Conservation (phyloP, 345 rosid genomes). For the Hypericum androsaemum region DNA sequence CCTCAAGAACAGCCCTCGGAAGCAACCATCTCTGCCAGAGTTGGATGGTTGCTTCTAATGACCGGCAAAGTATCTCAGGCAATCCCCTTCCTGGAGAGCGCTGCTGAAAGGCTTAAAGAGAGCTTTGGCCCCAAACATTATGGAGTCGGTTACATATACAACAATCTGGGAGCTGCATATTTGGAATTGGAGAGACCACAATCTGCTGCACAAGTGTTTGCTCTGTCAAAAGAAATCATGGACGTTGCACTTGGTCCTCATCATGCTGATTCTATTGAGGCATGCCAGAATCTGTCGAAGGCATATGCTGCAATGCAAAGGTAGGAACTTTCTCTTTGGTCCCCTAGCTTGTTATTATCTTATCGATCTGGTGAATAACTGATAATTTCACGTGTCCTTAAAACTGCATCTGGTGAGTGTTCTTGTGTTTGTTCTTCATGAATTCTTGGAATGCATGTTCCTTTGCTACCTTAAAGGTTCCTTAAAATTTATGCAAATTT, state of each 20-base stretch:
- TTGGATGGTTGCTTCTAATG: conserved; percentile 84
- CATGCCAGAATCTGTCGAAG: conserved; percentile 88
- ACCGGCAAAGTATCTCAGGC: conserved; percentile 73
- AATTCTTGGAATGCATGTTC: no score
- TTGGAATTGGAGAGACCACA: conserved; percentile 84
- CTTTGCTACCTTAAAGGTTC: no score
- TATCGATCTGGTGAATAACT: neutral
- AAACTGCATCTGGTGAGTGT: no score
- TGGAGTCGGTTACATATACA: conserved; percentile 83
- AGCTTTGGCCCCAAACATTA: conserved; percentile 90
- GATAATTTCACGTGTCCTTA: no score
- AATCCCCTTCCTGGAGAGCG: conserved; percentile 81
- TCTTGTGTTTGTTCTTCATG: no score
- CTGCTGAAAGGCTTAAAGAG: conserved; percentile 76
- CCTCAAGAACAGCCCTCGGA: conserved; percentile 85
- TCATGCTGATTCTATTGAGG: conserved; percentile 77
- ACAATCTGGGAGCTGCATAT: conserved; percentile 92
- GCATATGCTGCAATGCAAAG: conserved; percentile 76
- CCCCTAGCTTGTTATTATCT: neutral
- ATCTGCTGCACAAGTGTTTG: conserved; percentile 93
- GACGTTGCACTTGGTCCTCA: conserved; percentile 91
- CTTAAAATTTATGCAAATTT: no score
- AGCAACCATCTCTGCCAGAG: conserved; percentile 83
- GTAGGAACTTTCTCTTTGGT: conserved; percentile 25
- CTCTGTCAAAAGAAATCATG: conserved; percentile 88